Evolutionary conservation across 257 asterid species (phyloP).

Genomic region (Scutellaria minor): DNA sequence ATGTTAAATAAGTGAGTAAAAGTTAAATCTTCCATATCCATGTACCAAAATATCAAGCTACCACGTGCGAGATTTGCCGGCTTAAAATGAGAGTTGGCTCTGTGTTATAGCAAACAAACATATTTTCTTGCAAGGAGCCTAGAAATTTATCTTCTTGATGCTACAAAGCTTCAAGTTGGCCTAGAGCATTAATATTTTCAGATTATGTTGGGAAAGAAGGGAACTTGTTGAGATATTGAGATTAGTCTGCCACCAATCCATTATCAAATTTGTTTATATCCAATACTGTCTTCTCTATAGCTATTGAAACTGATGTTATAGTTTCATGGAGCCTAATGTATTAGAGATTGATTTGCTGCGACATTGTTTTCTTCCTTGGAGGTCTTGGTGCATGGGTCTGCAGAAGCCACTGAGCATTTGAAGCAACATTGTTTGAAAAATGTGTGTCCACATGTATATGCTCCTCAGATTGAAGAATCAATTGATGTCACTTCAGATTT

Average conservation of each 20-base stretch:
- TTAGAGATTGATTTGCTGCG: conserved; percentile 26
- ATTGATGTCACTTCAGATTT: conserved; percentile 98
- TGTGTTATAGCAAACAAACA: conserved; percentile 17
- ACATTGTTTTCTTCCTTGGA: conserved; percentile 43
- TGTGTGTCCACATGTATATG: conserved; percentile 88
- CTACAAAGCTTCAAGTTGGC: conserved; percentile 8
- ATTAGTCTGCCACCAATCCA: background rate
- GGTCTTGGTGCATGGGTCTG: conserved; percentile 99
- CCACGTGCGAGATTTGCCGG: conserved; percentile 14
- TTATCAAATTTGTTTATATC: background rate
- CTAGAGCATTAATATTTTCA: conserved; percentile 11
- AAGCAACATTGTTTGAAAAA: conserved; percentile 84
- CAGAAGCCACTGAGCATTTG: conserved; percentile 98
- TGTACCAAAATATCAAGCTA: background rate
- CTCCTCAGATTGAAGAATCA: conserved; percentile 94
- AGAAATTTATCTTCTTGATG: background rate
- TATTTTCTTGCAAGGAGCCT: background rate
- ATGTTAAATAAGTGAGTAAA: background rate
- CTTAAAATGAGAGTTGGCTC: conserved; percentile 27
- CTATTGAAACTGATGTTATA: conserved; percentile 1
- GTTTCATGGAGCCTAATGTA: conserved; percentile 17
- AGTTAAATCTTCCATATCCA: background rate
- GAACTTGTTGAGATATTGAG: background rate
- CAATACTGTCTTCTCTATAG: background rate
- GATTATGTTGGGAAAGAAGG: conserved; percentile 24